These are phyloP conservation scores for Hevea brasiliensis DNA, from an alignment of 345 rosid species.

Conservation along the genomic window DNA sequence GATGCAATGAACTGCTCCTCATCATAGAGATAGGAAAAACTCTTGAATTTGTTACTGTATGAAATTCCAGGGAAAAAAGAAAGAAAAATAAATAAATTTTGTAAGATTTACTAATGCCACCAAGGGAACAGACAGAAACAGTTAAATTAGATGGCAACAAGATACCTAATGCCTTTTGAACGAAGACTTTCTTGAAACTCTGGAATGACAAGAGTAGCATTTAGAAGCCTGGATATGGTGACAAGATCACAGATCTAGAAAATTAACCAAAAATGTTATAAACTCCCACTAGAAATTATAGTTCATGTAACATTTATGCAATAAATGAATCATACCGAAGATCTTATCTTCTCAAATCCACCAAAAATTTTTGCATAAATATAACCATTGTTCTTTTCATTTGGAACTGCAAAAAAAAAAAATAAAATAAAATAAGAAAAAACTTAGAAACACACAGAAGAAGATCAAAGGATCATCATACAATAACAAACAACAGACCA, in stretches of 20 bases:
- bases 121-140: slow-evolving; percentile 9
- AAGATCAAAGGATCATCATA: not conserved
- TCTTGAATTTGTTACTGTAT: slow-evolving; percentile 79
- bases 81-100: not conserved
- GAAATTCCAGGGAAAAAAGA: slow-evolving; percentile 9
- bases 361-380: slow-evolving; percentile 93
- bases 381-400: slow-evolving; percentile 56
- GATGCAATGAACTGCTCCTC: slow-evolving; percentile 91
- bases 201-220: slow-evolving; percentile 99
- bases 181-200: slow-evolving; percentile 93
- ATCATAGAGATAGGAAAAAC: slow-evolving; percentile 91
- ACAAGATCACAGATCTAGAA: slow-evolving; percentile 99
- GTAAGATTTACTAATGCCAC: slow-evolving; percentile 5
- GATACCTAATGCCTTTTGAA: slow-evolving; percentile 86
- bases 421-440: slow-evolving; percentile 17
- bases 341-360: slow-evolving; percentile 87
- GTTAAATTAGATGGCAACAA: slow-evolving; percentile 16
- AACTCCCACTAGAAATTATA: slow-evolving; percentile 17
- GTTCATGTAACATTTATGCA: not conserved
- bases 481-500: not conserved
- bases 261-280: slow-evolving; percentile 51
- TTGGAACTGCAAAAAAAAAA: slow-evolving; percentile 61
- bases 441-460: not conserved
- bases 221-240: slow-evolving; percentile 97
- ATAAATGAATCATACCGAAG: slow-evolving; percentile 61